Conservation (phyloP, 345 rosid species). For the Eucalyptus tenuipes region DNA sequence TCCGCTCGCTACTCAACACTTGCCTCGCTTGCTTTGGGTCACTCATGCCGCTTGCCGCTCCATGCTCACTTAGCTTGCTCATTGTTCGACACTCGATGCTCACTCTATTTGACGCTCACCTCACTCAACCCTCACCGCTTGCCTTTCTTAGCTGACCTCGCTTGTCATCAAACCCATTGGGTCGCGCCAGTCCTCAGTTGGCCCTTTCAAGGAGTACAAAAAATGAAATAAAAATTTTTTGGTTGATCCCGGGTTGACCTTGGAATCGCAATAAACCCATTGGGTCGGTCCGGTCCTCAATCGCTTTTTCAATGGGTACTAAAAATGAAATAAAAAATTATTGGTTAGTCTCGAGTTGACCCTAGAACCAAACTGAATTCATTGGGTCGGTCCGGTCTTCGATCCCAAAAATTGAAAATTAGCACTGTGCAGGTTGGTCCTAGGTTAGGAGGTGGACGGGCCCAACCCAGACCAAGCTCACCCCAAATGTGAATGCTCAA, state of each 20-base stretch:
- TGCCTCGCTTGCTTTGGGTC: no score
- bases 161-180: accelerated
- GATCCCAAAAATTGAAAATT: no score
- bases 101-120: no score
- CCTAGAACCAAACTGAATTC: accelerated
- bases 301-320: accelerated
- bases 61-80: no score
- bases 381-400: accelerated
- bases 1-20: no score
- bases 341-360: no score
- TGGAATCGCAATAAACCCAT: accelerated
- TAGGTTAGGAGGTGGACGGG: accelerated
- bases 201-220: accelerated
- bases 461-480: accelerated
- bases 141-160: no score
- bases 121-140: no score
- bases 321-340: no score
- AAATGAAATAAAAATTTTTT: no score
- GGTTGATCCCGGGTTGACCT: accelerated
- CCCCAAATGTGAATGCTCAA: neutral
- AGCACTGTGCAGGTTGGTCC: accelerated
- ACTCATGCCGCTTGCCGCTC: accelerated
- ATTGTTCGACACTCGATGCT: no score
- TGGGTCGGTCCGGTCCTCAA: accelerated
- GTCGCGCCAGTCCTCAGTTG: accelerated